Evolutionary conservation across 2,329 filamentous ascomycete species (phyloP).

Genomic region (Aspergillus sp.): DNA sequence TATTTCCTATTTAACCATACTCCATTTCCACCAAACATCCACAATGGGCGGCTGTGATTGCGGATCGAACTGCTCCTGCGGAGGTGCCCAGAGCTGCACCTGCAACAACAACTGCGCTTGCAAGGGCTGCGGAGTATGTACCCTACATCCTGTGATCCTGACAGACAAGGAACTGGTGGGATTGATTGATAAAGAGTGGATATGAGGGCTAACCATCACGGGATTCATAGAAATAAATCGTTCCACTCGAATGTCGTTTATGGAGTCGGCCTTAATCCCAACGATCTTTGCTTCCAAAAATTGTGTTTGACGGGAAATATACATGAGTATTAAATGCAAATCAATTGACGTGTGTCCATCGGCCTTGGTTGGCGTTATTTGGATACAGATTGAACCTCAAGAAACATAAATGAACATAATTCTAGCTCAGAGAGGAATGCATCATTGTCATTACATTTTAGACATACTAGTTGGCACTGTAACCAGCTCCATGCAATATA

Average conservation of each 20-base stretch:
- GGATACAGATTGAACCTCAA: too few species aligned
- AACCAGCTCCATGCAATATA: not conserved
- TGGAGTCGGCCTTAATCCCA: not conserved
- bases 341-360: too few species aligned
- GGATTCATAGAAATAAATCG: conserved; percentile 17
- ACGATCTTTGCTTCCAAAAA: not conserved
- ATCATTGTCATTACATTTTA: too few species aligned
- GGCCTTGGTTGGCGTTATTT: not conserved
- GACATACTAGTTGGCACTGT: too few species aligned
- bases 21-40: not conserved
- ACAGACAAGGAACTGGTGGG: conserved; percentile 5
- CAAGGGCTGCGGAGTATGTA: conserved; percentile 35
- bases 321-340: too few species aligned
- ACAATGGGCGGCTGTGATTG: conserved; percentile 22
- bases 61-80: conserved; percentile 27
- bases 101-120: conserved; percentile 29
- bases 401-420: too few species aligned
- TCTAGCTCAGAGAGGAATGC: too few species aligned
- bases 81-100: conserved; percentile 25
- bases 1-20: not conserved
- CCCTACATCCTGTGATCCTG: not conserved
- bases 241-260: not conserved
- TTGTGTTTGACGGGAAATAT: too few species aligned
- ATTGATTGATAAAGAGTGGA: conserved; percentile 6
- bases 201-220: conserved; percentile 7